These are phyloP conservation scores for Xylaria sp. DNA, from an alignment of 2,329 filamentous ascomycete species.

Conservation along the genomic window DNA sequence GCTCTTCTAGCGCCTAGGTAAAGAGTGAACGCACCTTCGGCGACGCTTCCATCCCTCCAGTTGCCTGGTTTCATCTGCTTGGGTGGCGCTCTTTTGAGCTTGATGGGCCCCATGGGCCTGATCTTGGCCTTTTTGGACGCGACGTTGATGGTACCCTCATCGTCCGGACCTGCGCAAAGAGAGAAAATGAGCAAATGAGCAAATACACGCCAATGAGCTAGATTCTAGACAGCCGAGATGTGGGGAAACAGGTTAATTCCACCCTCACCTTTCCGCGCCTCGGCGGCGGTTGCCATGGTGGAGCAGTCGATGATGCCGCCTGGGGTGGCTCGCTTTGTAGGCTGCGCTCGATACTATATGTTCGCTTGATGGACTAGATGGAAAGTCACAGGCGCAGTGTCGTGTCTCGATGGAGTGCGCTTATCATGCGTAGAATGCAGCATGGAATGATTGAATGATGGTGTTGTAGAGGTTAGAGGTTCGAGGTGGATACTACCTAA, in stretches of 20 bases:
- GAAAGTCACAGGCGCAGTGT: constrained; percentile 1
- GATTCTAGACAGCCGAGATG: constrained; percentile 26
- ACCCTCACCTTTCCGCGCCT: constrained; percentile 46
- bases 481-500: neutral
- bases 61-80: constrained; percentile 76
- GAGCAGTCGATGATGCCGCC: constrained; percentile 4
- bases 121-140: constrained; percentile 66
- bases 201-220: constrained; percentile 35
- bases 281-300: constrained; percentile 46
- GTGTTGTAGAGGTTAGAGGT: neutral
- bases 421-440: too few species aligned
- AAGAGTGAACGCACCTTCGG: constrained; percentile 64
- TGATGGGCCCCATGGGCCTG: constrained; percentile 62
- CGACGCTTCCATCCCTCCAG: constrained; percentile 74
- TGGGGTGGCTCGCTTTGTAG: neutral
- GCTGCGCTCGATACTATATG: neutral
- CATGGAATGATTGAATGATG: constrained; percentile 5
- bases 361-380: neutral
- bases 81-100: constrained; percentile 71
- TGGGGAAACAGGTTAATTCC: neutral
- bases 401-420: neutral
- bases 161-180: constrained; percentile 55
- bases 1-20: too few species aligned
- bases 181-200: constrained; percentile 22
- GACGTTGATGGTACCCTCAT: constrained; percentile 72